Conservation (phyloP, 768 basidiomycete species). For the Boletus barrowsii region DNA sequence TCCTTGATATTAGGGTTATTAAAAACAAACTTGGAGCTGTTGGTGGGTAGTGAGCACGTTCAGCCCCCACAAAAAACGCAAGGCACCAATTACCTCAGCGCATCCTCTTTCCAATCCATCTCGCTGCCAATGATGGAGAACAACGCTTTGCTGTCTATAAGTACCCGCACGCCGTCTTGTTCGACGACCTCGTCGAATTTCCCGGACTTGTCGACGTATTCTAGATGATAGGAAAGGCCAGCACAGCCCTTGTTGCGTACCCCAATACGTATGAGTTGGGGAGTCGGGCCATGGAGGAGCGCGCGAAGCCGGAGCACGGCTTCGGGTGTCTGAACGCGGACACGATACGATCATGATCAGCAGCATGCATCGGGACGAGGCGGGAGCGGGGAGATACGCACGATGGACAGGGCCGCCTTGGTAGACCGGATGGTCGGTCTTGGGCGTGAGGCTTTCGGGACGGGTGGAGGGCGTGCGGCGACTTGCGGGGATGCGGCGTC, state of each 20-base stretch:
- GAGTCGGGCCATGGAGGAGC: conserved; percentile 80
- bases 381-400: conserved; percentile 32
- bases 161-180: conserved; percentile 90
- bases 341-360: background rate
- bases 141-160: conserved; percentile 95
- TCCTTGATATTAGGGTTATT: conserved; percentile 94
- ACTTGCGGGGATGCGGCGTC: conserved; percentile 70
- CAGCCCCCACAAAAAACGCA: background rate
- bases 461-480: conserved; percentile 67
- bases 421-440: conserved; percentile 64
- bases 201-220: conserved; percentile 87
- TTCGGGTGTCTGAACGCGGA: conserved; percentile 58
- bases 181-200: conserved; percentile 96
- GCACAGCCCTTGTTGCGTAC: conserved; percentile 98
- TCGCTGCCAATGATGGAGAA: conserved; percentile 98
- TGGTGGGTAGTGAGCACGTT: background rate
- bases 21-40: conserved; percentile 76
- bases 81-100: conserved; percentile 56
- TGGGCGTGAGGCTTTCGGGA: conserved; percentile 60
- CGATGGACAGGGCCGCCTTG: conserved; percentile 77
- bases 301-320: conserved; percentile 71
- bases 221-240: conserved; percentile 79
- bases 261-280: conserved; percentile 90
- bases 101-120: conserved; percentile 98
- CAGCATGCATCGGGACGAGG: background rate